Evolutionary conservation across 768 basidiomycete species (phyloP), one percentile per base, ranked within the genome.

Genomic region (Strobilomyces dryophilus): DNA sequence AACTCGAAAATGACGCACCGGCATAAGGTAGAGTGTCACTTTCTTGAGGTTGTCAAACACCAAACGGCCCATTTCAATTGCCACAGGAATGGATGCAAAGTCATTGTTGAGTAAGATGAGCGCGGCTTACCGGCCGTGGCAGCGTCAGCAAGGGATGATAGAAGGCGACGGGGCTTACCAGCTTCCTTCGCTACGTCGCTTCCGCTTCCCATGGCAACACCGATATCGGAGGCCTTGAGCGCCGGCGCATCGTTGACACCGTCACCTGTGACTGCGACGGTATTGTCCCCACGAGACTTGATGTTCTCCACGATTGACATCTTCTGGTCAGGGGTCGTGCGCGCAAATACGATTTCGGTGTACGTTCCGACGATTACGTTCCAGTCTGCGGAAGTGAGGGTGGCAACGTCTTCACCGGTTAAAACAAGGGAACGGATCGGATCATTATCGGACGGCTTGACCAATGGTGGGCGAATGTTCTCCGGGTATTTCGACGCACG

Each of bases 21-120:
- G 77, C 64, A 77, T 72, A 9, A 78, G 61, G 52, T 76, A 74
- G n/a, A 74, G 57, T 17, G 74, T 73, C 39, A 77, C 66, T 73
- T 81, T 76, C 75, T 79, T 75, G 50, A 84, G 58, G 57, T 84
- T 84, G 59, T 82, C 79, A 53, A 83, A 83, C 1, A 81, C 77
- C 37, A 80, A 65, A 35, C 82, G 78, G 47, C 83, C 83, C 65
- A 82, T 77, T 58, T 81, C 74, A 54, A 84, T 79, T 1, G 79
- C 83, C 49, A 76, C 73, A 5, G 76, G 76, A 57, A 85, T 83
- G 9, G 81, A 80, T 6, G 78, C 71, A 56, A 84, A 80, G 66
- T 82, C 77, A 52, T 82, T 80, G 61, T 83, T 79, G 45, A 81
- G 74, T 42, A 84, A 68, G 17, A 83, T 77, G 46, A 82, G 70